Percentiles rank a stretch among this genome's conserved stretches.
phyloP scores from a whole-genome alignment of 768 basidiomycete species.

The Pisolithus tinctorius region DNA sequence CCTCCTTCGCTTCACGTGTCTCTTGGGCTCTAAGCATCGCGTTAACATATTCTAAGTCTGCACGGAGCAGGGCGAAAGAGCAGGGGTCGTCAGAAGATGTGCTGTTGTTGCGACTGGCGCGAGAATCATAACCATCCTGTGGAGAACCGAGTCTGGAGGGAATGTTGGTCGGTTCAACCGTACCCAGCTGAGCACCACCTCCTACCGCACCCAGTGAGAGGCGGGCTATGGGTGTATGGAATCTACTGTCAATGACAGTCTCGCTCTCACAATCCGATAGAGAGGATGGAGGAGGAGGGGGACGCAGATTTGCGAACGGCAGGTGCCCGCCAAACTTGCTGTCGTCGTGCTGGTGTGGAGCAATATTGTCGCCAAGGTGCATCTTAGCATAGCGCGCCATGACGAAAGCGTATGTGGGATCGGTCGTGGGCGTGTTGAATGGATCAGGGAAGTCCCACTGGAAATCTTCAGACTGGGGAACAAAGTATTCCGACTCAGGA shows the following conservation, averaged over 20 bases:
- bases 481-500: neutral
- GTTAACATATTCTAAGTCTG: neutral
- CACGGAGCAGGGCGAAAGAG: neutral
- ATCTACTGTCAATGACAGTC: too few relatives aligned
- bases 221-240: neutral
- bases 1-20: neutral
- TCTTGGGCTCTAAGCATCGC: neutral
- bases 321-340: neutral
- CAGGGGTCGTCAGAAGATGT: neutral
- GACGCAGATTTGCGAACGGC: neutral
- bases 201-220: neutral
- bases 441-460: neutral
- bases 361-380: neutral
- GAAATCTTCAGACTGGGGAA: neutral
- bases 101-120: neutral
- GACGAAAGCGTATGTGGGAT: neutral
- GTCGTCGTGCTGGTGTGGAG: neutral
- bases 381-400: neutral
- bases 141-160: neutral
- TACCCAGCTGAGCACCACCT: too few relatives aligned
- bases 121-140: too few relatives aligned
- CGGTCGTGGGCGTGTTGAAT: neutral
- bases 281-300: neutral
- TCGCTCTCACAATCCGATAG: neutral
- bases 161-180: neutral